Percentiles rank a stretch among this genome's conserved stretches.
phyloP scores from a whole-genome alignment of 129 eudicot species.

The Pseudognaphalium luteoalbum region DNA sequence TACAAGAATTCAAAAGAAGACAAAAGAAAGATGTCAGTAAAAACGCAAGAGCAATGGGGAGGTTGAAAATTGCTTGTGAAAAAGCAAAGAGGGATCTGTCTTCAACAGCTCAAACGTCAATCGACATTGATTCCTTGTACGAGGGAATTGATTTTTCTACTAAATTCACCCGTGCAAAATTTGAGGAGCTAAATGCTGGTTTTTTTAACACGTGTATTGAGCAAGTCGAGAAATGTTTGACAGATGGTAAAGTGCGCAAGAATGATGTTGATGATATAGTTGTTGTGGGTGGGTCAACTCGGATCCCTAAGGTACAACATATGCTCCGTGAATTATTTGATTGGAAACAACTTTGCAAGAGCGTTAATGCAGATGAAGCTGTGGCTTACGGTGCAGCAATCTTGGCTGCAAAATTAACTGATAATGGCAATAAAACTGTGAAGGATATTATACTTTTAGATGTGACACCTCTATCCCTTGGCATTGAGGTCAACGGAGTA shows the following conservation, averaged over 20 bases:
- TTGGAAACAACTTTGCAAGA: background rate
- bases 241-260: background rate
- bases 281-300: constrained; percentile 5
- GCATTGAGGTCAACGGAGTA: background rate
- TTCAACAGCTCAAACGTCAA: background rate
- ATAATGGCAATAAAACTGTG: background rate
- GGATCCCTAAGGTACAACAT: constrained; percentile 5
- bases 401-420: constrained; percentile 1
- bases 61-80: constrained; percentile 19
- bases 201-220: background rate
- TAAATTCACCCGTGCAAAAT: constrained; percentile 20
- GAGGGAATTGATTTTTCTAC: constrained; percentile 24
- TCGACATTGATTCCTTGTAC: constrained; percentile 18
- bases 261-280: constrained; percentile 16
- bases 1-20: constrained; percentile 16
- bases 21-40: background rate
- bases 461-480: constrained; percentile 6
- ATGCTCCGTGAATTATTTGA: constrained; percentile 6
- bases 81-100: constrained; percentile 25
- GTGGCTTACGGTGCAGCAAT: constrained; percentile 17
- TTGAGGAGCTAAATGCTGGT: constrained; percentile 11
- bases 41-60: constrained; percentile 14
- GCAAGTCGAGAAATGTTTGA: constrained; percentile 3
- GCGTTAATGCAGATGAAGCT: constrained; percentile 7
- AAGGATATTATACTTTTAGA: constrained; percentile 4